A percentile compares a stretch with the other conserved stretches of the same genome.
Evolutionary conservation across 2,329 filamentous ascomycete genomes (phyloP).

Genomic region (Colletotrichum tamarilloi): DNA sequence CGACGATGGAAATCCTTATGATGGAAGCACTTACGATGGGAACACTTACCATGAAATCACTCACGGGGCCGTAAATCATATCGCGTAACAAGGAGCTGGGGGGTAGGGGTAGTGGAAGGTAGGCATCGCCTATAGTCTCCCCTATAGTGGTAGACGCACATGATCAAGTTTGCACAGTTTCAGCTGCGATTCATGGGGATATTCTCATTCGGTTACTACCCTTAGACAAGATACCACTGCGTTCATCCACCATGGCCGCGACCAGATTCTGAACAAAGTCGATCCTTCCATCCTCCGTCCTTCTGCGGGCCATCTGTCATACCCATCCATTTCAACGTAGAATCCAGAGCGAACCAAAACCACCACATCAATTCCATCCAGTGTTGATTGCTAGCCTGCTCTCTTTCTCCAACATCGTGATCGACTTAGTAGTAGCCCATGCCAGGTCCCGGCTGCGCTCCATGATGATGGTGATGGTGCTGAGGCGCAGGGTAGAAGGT

Average conservation of each 20-base stretch:
- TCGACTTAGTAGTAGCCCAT: not conserved
- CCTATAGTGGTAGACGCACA: too few relatives aligned
- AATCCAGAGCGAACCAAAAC: not conserved
- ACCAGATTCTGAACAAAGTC: not conserved
- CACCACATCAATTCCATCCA: not conserved
- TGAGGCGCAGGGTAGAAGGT: not conserved
- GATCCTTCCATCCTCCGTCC: not conserved
- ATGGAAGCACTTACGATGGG: too few relatives aligned
- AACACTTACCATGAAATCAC: too few relatives aligned
- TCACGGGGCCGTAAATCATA: too few relatives aligned
- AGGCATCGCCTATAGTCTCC: too few relatives aligned
- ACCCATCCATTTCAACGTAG: not conserved
- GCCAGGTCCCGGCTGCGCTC: not conserved
- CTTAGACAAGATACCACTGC: not conserved
- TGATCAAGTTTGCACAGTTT: not conserved
- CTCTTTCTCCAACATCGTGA: not conserved
- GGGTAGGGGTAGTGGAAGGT: fast-evolving
- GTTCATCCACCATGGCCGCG: not conserved
- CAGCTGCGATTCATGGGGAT: not conserved
- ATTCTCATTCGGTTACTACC: not conserved
- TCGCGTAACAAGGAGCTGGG: too few relatives aligned
- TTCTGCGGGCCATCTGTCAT: not conserved
- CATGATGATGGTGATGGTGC: not conserved
- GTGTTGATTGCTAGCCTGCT: too few relatives aligned
- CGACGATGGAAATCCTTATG: too few relatives aligned